Conservation (phyloP, 2,329 filamentous ascomycete genomes). For the Acrodontium crateriforme region DNA sequence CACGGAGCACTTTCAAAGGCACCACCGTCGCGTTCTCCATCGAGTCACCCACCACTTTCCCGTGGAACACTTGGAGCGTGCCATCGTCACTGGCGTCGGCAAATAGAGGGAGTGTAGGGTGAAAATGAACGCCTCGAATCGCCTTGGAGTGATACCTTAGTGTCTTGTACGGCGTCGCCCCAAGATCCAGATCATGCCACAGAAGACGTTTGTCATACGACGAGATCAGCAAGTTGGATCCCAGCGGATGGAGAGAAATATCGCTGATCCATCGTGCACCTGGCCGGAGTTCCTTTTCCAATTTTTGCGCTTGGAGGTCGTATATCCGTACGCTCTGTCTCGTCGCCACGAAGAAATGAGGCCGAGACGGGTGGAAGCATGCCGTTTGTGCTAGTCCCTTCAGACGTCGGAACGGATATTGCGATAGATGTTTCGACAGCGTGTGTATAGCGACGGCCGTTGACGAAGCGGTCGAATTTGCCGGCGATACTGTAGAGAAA, state of each 20-base stretch:
- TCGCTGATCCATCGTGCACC: slow-evolving; percentile 90
- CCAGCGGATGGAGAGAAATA: slow-evolving; percentile 84
- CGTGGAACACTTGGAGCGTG: slow-evolving; percentile 89
- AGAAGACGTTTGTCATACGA: slow-evolving; percentile 87
- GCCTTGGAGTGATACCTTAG: slow-evolving; percentile 89
- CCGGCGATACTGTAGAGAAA: slow-evolving; percentile 78
- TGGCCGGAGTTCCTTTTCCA: slow-evolving; percentile 85
- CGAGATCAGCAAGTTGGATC: slow-evolving; percentile 86
- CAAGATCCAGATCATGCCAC: slow-evolving; percentile 95
- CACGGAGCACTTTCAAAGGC: slow-evolving; percentile 82
- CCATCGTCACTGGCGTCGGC: slow-evolving; percentile 93
- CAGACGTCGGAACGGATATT: slow-evolving; percentile 75
- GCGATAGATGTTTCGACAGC: slow-evolving; percentile 83
- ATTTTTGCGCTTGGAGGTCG: slow-evolving; percentile 78
- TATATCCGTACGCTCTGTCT: slow-evolving; percentile 88
- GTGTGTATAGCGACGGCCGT: slow-evolving; percentile 89
- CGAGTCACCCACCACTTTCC: slow-evolving; percentile 83
- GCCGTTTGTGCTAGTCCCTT: slow-evolving; percentile 72
- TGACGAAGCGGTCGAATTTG: slow-evolving; percentile 43
- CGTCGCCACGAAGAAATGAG: slow-evolving; percentile 91
- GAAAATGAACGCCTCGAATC: slow-evolving; percentile 78
- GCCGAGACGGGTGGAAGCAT: slow-evolving; percentile 86
- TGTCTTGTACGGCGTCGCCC: slow-evolving; percentile 83
- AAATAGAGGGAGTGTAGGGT: slow-evolving; percentile 67
- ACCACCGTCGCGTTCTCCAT: slow-evolving; percentile 96